Conservation (phyloP, 2,329 filamentous ascomycete genomes). For the Gyromitra esculenta region DNA sequence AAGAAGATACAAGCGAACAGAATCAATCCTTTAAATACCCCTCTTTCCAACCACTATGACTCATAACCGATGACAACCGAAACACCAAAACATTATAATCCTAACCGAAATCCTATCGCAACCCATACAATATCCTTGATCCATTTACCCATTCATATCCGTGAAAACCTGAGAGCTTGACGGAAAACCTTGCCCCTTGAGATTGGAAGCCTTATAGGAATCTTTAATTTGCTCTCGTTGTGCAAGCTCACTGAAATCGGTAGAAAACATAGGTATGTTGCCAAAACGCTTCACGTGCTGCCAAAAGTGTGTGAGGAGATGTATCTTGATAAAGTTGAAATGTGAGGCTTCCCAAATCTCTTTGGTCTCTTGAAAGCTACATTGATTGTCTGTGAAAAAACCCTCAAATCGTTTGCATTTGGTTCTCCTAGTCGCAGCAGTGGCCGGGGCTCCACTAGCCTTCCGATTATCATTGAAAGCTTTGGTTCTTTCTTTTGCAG, state of each 20-base stretch:
- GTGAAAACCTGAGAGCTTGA: too few species aligned
- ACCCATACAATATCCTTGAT: too few species aligned
- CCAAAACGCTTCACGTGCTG: slow-evolving; percentile 9
- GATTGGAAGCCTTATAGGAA: slow-evolving; percentile 3
- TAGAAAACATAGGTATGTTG: slow-evolving; percentile 9
- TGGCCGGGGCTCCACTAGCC: too few species aligned
- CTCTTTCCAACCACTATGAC: too few species aligned
- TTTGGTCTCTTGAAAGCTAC: neutral
- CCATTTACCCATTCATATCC: too few species aligned
- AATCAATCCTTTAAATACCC: too few species aligned
- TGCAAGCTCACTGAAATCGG: slow-evolving; percentile 8
- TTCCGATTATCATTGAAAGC: too few species aligned
- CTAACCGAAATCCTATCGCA: too few species aligned
- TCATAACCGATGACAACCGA: too few species aligned
- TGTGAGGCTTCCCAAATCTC: neutral
- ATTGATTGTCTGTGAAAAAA: neutral
- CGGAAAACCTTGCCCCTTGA: too few species aligned
- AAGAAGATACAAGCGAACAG: too few species aligned
- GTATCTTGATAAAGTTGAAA: slow-evolving; percentile 39
- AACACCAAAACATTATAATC: too few species aligned
- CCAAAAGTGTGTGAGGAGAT: slow-evolving; percentile 18
- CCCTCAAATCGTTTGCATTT: neutral
- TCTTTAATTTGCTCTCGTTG: slow-evolving; percentile 26
- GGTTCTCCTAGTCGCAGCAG: neutral
- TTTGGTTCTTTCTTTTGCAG: neutral